phyloP scores from a whole-genome alignment of 1,284 basidiomycete species.

The Irpex lacteus region DNA sequence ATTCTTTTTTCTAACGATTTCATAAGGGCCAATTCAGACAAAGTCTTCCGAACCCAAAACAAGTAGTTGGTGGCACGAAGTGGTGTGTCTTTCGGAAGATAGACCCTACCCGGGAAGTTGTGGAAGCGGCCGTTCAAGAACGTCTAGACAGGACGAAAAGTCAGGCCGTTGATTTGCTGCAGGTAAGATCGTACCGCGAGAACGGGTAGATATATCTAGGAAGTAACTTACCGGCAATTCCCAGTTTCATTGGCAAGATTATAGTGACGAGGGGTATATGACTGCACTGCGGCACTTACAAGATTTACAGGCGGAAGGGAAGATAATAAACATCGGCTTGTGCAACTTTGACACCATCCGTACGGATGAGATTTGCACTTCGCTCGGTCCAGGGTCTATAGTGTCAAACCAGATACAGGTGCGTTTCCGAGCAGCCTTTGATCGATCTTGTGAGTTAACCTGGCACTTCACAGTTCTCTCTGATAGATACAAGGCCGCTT shows the following conservation, averaged over 20 bases:
- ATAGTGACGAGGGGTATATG: conserved; percentile 67
- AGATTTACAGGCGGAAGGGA: conserved; percentile 58
- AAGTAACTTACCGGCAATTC: conserved; percentile 1
- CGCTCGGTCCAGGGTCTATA: conserved; percentile 59
- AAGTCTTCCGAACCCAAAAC: conserved; percentile 38
- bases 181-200: conserved; percentile 39
- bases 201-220: background rate
- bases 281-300: conserved; percentile 57
- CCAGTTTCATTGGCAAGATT: conserved; percentile 83
- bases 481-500: conserved; percentile 75
- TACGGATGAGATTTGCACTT: conserved; percentile 75
- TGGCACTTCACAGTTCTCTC: conserved; percentile 57
- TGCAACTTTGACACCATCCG: conserved; percentile 78
- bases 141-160: conserved; percentile 55
- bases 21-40: conserved; percentile 65
- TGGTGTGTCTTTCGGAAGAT: conserved; percentile 74
- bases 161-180: conserved; percentile 64
- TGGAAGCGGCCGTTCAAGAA: conserved; percentile 66
- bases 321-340: conserved; percentile 67
- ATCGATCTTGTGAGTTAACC: background rate
- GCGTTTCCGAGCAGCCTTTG: conserved; percentile 13
- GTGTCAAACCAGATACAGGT: conserved; percentile 85
- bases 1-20: conserved; percentile 4
- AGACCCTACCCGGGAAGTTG: conserved; percentile 50
- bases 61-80: conserved; percentile 71